Conservation (phyloP, 1,284 basidiomycete genomes). For the Boletus mariae region DNA sequence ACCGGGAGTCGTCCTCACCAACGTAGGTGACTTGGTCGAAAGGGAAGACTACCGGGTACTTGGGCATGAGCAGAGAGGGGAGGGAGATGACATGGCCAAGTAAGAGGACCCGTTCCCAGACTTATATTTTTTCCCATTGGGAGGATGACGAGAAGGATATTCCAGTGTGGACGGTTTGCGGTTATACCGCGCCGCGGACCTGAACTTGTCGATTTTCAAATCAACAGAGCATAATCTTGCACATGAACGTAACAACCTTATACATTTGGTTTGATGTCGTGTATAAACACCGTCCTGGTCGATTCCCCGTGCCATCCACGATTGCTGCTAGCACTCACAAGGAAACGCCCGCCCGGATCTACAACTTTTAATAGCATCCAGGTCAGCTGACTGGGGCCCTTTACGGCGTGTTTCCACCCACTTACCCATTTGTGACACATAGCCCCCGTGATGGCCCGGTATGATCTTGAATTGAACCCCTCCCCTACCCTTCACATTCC, state of each 20-base stretch:
- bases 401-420: conserved; percentile 33
- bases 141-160: conserved; percentile 34
- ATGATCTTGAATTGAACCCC: conserved; percentile 92
- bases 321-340: conserved; percentile 91
- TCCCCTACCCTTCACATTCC: conserved; percentile 52
- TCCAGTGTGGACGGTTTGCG: conserved; percentile 26
- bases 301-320: conserved; percentile 93
- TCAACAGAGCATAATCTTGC: conserved; percentile 29
- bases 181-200: conserved; percentile 32
- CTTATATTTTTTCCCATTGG: conserved; percentile 29
- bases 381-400: conserved; percentile 18
- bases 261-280: conserved; percentile 67
- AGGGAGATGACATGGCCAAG: conserved; percentile 19
- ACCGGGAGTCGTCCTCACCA: conserved; percentile 45
- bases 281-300: conserved; percentile 84
- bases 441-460: conserved; percentile 93
- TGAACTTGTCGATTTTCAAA: conserved; percentile 30
- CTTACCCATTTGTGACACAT: conserved; percentile 86
- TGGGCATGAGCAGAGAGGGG: conserved; percentile 25
- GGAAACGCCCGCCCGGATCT: conserved; percentile 80
- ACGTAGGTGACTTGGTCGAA: conserved; percentile 36
- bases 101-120: conserved; percentile 14
- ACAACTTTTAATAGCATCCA: conserved; percentile 56
- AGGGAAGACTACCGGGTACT: conserved; percentile 33
- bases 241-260: conserved; percentile 29